Base-by-base conservation (phyloP, 495 filamentous ascomycete species). In the Platismatia glauca region DNA sequence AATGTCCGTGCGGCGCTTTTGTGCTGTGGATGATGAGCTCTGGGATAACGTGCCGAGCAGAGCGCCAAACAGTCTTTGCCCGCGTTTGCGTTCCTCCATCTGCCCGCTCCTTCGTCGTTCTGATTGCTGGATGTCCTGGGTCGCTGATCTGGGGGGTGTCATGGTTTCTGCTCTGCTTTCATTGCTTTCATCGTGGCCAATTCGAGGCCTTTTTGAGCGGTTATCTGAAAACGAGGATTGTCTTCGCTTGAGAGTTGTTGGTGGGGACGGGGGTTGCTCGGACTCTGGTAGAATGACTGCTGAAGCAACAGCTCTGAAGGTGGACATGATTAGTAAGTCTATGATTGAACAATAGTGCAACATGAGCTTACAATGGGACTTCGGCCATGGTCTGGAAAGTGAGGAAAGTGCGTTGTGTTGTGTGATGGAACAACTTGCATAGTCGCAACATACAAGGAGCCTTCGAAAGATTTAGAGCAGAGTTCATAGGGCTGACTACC, bases 11-110 rank as follows among this genome's bases (percentile, higher is more conserved):
- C 93, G 84, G 67, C 86, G 86, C 73, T 84, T 89, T 68, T 90
- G 86, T 69, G 89, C 83, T 68, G 83, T 78, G 55, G 80, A 76
- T 41, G 71, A 80, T 68, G 83, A 82, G 67, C 82, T 89, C 78
- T 94, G 89, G 71, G 89, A 93, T 63, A 97, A 83, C 59, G 91
- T 93, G 71, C 87, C 90, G 67, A 96, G 78, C 67, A 96, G 75
- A 58, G 86, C 90, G 59, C 94, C 94, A 76, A 97, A 96, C 69
- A 98, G 81, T 59, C 94, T 81, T 77, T 89, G 87, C 50, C 89
- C 91, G 16, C 94, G 88, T 69, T 88, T 89, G 72, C 87, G 90
- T 70, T 97, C 92, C 64, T 95, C 90, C 61, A 83, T 75, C 38
- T 76, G 79, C 37, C 80, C 75, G 61, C 68, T 78, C 64, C 79